Evolutionary conservation across 805 yeast genomes (phyloP), one percentile per base, ranked within the genome.

Genomic region (Debaryomyces prosopidis): DNA sequence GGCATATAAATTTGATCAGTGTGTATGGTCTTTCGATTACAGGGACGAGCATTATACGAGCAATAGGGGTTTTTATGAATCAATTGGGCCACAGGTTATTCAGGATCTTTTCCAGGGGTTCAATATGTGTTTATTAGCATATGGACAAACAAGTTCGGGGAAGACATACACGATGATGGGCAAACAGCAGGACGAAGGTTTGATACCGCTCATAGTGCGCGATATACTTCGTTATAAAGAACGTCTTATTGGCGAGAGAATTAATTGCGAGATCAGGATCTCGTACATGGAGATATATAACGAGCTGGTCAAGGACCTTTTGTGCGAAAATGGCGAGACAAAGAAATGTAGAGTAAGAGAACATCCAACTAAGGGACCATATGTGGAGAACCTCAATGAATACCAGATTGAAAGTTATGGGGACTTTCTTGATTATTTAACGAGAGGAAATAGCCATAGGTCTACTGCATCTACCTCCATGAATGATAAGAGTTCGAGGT

Each of bases 201-300:
- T 71, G 12, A 66, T 71, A 8, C 75, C 76, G 0, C 51, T 60
- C 36, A 68, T 84, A 11, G 78, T 89, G 44, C 50, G 65, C 23
- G 81, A 78, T 46, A 65, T 88, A 10, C 77, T 86, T 52, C 59
- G 63, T 2, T 69, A 71, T 39, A 65, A 73, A 34, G 68, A 66
- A 4, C 45, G 57, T 2, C 54, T 77, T 36, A 59, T 75, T 7
- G 60, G 55, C 7, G 73, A 71, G 12, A 60, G 59, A 36, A 62
- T 71, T 50, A 64, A 69, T 44, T 68, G 76, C 50, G 69, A 65
- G 41, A 54, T 71, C 27, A 58, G 76, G 31, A 64, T 85, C 2
- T 82, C 89, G 9, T 87, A 81, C 62, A 75, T 84, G 57, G 95
- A 87, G 58, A 81, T 87, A 30, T 87, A 88, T 57, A 87, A 88